Conservation (phyloP, 2,329 filamentous ascomycete genomes). For the Kalmusia sp. region DNA sequence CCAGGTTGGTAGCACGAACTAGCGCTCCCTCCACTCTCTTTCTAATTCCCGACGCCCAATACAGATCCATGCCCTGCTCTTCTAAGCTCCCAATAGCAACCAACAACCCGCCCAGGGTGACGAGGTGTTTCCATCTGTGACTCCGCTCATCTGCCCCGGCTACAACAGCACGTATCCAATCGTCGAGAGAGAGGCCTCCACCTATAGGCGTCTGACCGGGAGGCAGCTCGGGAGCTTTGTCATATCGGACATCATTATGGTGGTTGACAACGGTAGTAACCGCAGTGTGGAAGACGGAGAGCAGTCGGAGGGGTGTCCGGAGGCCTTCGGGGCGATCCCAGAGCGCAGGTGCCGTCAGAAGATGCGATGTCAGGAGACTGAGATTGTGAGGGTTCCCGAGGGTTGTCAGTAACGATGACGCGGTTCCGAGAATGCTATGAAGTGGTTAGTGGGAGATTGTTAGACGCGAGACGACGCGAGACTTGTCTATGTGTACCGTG, state of each 20-base stretch:
- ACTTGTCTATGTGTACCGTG: constrained; percentile 59
- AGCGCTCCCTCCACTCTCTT: constrained; percentile 75
- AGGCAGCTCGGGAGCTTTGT: constrained; percentile 32
- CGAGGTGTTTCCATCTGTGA: constrained; percentile 79
- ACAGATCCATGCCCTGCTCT: constrained; percentile 60
- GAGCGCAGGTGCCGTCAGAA: constrained; percentile 74
- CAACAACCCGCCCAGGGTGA: constrained; percentile 80
- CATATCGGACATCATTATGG: constrained; percentile 44
- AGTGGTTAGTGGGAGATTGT: constrained; percentile 30
- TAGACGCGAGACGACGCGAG: too few relatives aligned
- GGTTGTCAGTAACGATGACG: constrained; percentile 70
- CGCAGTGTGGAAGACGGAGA: constrained; percentile 76
- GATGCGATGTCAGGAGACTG: constrained; percentile 73
- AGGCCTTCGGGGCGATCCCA: constrained; percentile 71
- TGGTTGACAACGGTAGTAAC: constrained; percentile 62
- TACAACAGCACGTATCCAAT: constrained; percentile 66
- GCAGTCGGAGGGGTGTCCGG: constrained; percentile 68
- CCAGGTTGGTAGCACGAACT: constrained; percentile 77
- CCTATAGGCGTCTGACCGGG: constrained; percentile 41
- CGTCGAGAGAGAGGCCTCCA: constrained; percentile 60
- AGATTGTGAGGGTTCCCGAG: constrained; percentile 79
- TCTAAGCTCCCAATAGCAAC: constrained; percentile 68
- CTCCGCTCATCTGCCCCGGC: constrained; percentile 67
- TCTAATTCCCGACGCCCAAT: constrained; percentile 67
- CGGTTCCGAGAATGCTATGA: constrained; percentile 65